phyloP scores from a whole-genome alignment of 345 rosid species.

The Combretum micranthum region DNA sequence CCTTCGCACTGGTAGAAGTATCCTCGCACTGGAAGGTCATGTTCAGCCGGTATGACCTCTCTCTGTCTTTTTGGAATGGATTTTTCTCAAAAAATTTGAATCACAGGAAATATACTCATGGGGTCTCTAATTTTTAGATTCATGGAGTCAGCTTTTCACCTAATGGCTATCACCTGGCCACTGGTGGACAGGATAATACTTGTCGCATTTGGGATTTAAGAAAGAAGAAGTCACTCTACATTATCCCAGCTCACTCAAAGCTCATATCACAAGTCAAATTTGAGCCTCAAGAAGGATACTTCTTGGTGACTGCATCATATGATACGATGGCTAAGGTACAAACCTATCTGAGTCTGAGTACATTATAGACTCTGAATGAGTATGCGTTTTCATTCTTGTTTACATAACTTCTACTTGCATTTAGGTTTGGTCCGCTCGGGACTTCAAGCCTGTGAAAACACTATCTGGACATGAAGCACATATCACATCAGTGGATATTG shows the following conservation, averaged over 20 bases:
- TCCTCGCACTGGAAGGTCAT: constrained; percentile 87
- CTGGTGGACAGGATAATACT: constrained; percentile 92
- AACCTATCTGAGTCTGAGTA: constrained; percentile 5
- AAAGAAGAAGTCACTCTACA: constrained; percentile 71
- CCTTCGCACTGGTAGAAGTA: constrained; percentile 90
- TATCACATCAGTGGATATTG: constrained; percentile 60
- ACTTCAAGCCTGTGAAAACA: constrained; percentile 77
- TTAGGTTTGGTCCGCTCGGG: constrained; percentile 93
- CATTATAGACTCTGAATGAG: not conserved
- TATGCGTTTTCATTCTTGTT: constrained; percentile 4
- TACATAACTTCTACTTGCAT: constrained; percentile 3
- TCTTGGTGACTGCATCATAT: constrained; percentile 82
- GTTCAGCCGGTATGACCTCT: constrained; percentile 63
- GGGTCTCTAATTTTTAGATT: constrained; percentile 39
- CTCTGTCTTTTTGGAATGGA: not conserved
- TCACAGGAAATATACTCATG: not conserved
- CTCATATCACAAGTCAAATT: constrained; percentile 84
- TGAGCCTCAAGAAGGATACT: constrained; percentile 97
- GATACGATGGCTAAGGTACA: constrained; percentile 87
- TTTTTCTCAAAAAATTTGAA: no score
- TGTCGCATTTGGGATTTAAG: constrained; percentile 96
- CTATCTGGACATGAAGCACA: constrained; percentile 82
- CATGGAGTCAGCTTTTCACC: constrained; percentile 85
- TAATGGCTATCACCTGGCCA: constrained; percentile 92
- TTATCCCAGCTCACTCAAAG: constrained; percentile 92